A percentile compares a stretch with the other conserved stretches of the same genome.
These are phyloP conservation scores for Pseudozyma flocculosa DNA, from an alignment of 1,284 basidiomycete genomes.

Conservation along the genomic window DNA sequence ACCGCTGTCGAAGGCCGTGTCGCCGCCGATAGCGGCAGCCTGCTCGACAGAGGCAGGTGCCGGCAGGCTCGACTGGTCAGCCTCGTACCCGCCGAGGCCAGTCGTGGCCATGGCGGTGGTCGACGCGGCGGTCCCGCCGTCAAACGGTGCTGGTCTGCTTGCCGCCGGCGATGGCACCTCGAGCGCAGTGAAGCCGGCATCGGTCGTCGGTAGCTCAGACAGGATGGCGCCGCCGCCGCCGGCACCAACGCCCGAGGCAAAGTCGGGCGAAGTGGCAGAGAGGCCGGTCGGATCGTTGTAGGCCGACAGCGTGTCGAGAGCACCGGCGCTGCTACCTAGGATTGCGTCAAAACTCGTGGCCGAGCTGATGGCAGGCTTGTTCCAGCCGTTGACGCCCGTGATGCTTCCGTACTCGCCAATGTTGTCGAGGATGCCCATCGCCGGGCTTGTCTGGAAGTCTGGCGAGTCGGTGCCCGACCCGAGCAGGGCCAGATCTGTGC, in stretches of 20 bases:
- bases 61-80: background rate
- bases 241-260: background rate
- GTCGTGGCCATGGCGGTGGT: too few relatives aligned
- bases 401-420: conserved; percentile 7
- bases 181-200: conserved; percentile 31
- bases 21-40: too few relatives aligned
- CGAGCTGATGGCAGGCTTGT: conserved; percentile 18
- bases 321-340: conserved; percentile 7
- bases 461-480: conserved; percentile 37
- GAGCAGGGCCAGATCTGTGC: conserved; percentile 41
- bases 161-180: conserved; percentile 35
- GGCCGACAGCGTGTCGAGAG: background rate
- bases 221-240: background rate
- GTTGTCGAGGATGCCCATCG: conserved; percentile 41
- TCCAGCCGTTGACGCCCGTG: conserved; percentile 14
- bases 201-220: conserved; percentile 1
- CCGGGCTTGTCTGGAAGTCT: conserved; percentile 33
- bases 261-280: background rate
- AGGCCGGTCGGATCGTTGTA: background rate
- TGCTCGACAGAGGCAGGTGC: too few relatives aligned
- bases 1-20: too few relatives aligned
- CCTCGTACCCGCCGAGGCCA: too few relatives aligned
- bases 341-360: conserved; percentile 10
- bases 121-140: too few relatives aligned
- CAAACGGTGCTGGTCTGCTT: background rate